Evolutionary conservation across 129 eudicot species (phyloP).

Genomic region (Pseudognaphalium luteoalbum): DNA sequence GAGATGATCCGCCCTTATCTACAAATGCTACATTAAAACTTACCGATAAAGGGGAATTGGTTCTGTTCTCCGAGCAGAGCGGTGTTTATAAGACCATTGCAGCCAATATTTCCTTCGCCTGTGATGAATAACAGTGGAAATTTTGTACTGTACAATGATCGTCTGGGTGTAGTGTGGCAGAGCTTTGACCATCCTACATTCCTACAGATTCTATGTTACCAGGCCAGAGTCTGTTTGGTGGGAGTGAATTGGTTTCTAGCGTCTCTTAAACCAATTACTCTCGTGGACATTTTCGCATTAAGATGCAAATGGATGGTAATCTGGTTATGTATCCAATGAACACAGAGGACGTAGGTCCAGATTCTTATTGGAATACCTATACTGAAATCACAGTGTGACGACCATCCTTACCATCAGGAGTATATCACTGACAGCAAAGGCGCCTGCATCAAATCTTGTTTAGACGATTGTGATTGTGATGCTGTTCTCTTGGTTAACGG

Average conservation of each 20-base stretch:
- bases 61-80: background rate
- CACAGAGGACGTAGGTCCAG: background rate
- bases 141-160: conserved; percentile 28
- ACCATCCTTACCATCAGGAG: background rate
- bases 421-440: background rate
- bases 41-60: conserved; percentile 10
- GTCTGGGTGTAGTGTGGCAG: conserved; percentile 32
- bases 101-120: conserved; percentile 16
- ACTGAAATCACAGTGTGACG: background rate
- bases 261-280: conserved; percentile 28
- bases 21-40: conserved; percentile 18
- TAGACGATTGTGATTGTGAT: conserved; percentile 43
- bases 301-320: conserved; percentile 44
- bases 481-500: background rate
- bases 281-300: conserved; percentile 31
- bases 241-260: conserved; percentile 38
- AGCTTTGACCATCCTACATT: conserved; percentile 47
- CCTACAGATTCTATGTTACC: conserved; percentile 40
- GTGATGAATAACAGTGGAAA: conserved; percentile 35
- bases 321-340: conserved; percentile 40
- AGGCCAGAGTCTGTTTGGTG: conserved; percentile 37
- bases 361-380: conserved; percentile 15
- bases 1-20: conserved; percentile 28
- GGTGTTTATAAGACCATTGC: conserved; percentile 11
- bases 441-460: conserved; percentile 33